Conservation (phyloP, 805 yeast genomes). For the Saccharomycopsis guyanensis region DNA sequence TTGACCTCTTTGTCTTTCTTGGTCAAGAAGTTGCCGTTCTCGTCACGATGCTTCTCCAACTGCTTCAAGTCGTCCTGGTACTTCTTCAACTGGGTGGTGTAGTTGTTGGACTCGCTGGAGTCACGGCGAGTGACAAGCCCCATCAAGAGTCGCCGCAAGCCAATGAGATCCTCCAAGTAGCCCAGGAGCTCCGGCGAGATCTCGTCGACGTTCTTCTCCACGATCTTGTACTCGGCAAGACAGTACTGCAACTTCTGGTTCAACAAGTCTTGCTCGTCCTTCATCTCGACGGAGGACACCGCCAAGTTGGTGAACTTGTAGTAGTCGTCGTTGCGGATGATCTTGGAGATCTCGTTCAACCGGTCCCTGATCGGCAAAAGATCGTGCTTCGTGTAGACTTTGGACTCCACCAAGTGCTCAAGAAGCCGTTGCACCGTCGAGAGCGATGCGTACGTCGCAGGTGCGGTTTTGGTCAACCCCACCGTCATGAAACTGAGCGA, state of each 20-base stretch:
- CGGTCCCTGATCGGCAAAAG: conserved; percentile 69
- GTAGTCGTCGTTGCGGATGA: conserved; percentile 37
- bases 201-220: conserved; percentile 48
- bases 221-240: conserved; percentile 43
- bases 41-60: conserved; percentile 44
- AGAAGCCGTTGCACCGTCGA: conserved; percentile 79
- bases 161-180: conserved; percentile 52
- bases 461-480: conserved; percentile 83
- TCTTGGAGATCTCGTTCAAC: conserved; percentile 57
- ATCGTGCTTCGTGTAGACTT: conserved; percentile 79
- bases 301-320: conserved; percentile 20
- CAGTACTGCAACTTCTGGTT: conserved; percentile 62
- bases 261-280: conserved; percentile 33
- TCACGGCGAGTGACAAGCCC: conserved; percentile 36
- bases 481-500: conserved; percentile 86
- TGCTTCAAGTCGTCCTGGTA: conserved; percentile 34
- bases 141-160: conserved; percentile 55
- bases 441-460: conserved; percentile 87
- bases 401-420: conserved; percentile 73
- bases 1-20: conserved; percentile 15
- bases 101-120: conserved; percentile 22
- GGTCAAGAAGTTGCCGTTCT: conserved; percentile 43
- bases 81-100: conserved; percentile 24
- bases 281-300: conserved; percentile 21
- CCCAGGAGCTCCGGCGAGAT: conserved; percentile 44